Conservation (phyloP, 1,284 basidiomycete species). For the Leccinum pallidistipes region DNA sequence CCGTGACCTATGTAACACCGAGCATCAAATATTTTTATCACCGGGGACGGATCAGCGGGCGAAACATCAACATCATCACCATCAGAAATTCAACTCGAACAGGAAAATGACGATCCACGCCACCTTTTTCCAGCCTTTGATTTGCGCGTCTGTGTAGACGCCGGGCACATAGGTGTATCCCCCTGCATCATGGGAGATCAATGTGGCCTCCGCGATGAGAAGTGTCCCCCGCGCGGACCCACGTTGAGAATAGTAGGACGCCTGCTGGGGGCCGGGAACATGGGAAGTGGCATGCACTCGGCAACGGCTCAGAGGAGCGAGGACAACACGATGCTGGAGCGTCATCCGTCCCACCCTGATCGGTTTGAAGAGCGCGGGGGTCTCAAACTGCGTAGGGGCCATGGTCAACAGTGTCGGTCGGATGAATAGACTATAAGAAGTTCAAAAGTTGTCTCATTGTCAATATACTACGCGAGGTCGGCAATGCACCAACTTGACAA, state of each 20-base stretch:
- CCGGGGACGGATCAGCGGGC: not conserved
- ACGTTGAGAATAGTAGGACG: conserved; percentile 36
- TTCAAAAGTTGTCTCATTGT: not conserved
- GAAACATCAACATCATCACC: not conserved
- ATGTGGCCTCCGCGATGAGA: conserved; percentile 36
- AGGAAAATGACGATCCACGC: not conserved
- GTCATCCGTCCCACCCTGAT: conserved; percentile 33
- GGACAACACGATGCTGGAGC: conserved; percentile 34
- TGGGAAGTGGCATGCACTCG: conserved; percentile 25
- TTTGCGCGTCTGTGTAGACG: conserved; percentile 21
- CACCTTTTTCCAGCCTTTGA: conserved; percentile 26
- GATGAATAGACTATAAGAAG: not conserved
- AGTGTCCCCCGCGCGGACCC: conserved; percentile 28
- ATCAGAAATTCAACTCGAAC: not conserved
- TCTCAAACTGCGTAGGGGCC: conserved; percentile 2
- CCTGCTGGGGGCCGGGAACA: conserved; percentile 17
- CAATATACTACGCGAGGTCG: too few species aligned
- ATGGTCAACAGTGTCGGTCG: not conserved
- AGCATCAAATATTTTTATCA: not conserved
- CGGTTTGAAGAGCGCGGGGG: conserved; percentile 32
- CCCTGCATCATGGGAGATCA: conserved; percentile 30
- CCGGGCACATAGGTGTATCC: conserved; percentile 25
- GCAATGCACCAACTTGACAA: not conserved
- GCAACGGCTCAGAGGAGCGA: conserved; percentile 37
- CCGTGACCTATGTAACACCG: conserved; percentile 28